Base-by-base conservation (phyloP, 2,329 filamentous ascomycete species). In the Ceratocystis eucalypticola region DNA sequence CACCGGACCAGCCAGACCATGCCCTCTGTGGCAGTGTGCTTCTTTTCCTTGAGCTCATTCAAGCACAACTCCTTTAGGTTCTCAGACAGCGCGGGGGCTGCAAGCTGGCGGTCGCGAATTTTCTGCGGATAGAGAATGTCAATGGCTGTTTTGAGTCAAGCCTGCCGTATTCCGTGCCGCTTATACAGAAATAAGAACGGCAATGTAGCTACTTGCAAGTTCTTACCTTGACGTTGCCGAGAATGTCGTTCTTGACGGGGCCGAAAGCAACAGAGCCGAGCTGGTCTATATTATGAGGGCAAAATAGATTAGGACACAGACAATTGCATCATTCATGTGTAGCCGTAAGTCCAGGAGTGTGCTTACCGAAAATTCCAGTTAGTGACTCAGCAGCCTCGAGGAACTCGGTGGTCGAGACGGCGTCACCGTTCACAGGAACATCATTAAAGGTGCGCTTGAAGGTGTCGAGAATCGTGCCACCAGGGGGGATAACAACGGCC, bases 1-100 rank as follows among this genome's bases (percentile, higher is more conserved):
- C 82, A 95, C 89, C 93, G 88, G 71, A 87, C 82, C 69, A 96
- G 83, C 94, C 94, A 99, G 69, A 97, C 76, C 64, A 96, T 82
- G 65, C 92, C 94, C 78, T 96, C 92, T 12, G 91, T 88, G 65
- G 94, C 93, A 67, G 79, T 83, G 79, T 96, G 89, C 77, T 94
- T 92, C 81, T 92, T 93, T 69, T 84, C 82, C 80, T 91, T 92
- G 74, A 96, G 80, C 80, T 99, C 94, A 75, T 92, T 94, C 70
- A 85, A 76, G 71, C 89, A 88, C 62, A 97, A 88, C 61, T 87
- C 84, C 78, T 99, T 94, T 67, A 99, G 80, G 66, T 86, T 96
- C 72, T 83, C 80, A n/a, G 89, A 95, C 70, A 92, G 87, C 65
- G 80, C 80, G 37, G 92, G 91, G 67, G 89, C 85, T 67, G 87